Evolutionary conservation across 106 monocot species (phyloP), one percentile per base, ranked within the genome.

Genomic region (Ottelia alismoides): DNA sequence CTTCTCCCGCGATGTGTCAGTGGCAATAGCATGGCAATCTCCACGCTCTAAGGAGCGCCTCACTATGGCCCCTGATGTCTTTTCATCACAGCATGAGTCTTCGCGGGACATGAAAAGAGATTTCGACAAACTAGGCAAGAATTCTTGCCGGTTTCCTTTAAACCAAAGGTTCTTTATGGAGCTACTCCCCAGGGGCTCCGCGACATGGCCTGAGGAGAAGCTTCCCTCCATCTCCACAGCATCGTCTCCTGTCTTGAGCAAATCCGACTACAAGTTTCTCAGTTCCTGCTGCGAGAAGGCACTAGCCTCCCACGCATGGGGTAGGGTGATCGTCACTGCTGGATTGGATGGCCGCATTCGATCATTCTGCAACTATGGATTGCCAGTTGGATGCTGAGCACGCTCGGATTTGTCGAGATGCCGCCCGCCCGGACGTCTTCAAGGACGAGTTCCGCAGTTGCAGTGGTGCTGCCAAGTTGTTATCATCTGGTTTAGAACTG

Each of bases 131-230:
- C n/a, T n/a, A n/a, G 40, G 40, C 16, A 6, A 43, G 40, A 6
- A 43, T 43, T 16, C 40, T 43, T 43, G 79, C 51, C 68, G 68
- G 9, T 61, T 81, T 46, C 74, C 40, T 58, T 75, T 64, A 6
- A 74, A 71, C 17, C 58, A 67, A 25, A 71, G 80, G 55, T 66
- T 56, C 9, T 74, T 77, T 32, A 35, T 28, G 20, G 55, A 64
- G 14, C 66, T 70, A 2, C 78, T 43, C 6, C 40, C 57, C 58
- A 72, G 85, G 20, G 60, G 82, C 0, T 82, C 82, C 25, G n/a
- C n/a, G n/a, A 98, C 96, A 1, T 98, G 89, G 89, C 96, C 96
- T 2, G 96, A 89, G 58, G 96, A 98, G 61, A 84, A 89, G 18
- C 76, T 78, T n/a, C 66, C 73, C 17, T 28, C 56, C 50, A 50